phyloP scores from a whole-genome alignment of 2,329 filamentous ascomycete species.

The Hypoxylon sp. region DNA sequence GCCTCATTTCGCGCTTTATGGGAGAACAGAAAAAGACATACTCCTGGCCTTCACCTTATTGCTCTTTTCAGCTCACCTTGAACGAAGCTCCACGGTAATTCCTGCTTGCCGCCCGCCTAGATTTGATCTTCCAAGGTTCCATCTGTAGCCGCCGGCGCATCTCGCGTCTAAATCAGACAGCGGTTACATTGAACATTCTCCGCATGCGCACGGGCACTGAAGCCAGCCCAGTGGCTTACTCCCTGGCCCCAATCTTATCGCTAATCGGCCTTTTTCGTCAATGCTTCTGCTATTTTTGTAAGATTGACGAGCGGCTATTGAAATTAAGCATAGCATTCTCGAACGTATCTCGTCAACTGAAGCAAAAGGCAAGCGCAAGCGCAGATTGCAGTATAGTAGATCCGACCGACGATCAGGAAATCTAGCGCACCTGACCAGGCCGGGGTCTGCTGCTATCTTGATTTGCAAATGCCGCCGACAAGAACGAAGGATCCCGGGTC shows the following conservation, averaged over 20 bases:
- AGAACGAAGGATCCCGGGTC: conserved; percentile 35
- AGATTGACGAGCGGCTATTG: conserved; percentile 33
- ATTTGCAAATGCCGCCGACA: conserved; percentile 31
- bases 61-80: conserved; percentile 33
- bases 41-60: conserved; percentile 15
- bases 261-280: conserved; percentile 27
- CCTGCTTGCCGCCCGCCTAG: conserved; percentile 17
- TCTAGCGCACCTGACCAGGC: conserved; percentile 20
- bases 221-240: conserved; percentile 25
- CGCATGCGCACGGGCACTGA: conserved; percentile 13
- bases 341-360: conserved; percentile 36
- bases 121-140: conserved; percentile 29
- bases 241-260: conserved; percentile 32
- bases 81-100: conserved; percentile 22
- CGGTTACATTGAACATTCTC: conserved; percentile 13
- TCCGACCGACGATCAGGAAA: conserved; percentile 32
- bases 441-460: conserved; percentile 13
- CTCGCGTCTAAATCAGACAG: conserved; percentile 34
- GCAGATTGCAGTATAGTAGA: conserved; percentile 32
- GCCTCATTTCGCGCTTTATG: conserved; percentile 19
- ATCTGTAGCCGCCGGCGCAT: conserved; percentile 24
- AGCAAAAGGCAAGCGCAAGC: conserved; percentile 51
- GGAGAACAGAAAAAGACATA: conserved; percentile 17
- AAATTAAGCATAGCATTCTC: conserved; percentile 17
- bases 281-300: conserved; percentile 39